Conservation (phyloP, 2,329 filamentous ascomycete genomes). For the Hymenoscyphus fructigenus region DNA sequence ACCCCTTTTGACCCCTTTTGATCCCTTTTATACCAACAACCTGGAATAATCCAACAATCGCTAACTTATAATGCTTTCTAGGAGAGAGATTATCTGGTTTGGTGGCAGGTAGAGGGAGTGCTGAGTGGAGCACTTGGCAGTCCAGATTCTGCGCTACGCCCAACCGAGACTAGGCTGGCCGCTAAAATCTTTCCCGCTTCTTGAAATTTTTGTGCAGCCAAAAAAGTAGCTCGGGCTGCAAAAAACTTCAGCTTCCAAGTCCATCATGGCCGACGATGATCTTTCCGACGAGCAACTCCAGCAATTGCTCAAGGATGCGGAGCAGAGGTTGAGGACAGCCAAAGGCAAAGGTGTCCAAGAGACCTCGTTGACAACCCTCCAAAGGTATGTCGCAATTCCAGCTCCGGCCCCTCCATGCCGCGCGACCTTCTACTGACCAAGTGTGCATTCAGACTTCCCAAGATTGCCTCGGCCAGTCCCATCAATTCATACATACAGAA, state of each 20-base stretch:
- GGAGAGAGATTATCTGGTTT: no score
- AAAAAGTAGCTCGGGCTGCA: neutral
- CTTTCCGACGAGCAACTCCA: conserved; percentile 64
- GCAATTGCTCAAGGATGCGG: conserved; percentile 62
- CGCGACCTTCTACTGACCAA: conserved; percentile 16
- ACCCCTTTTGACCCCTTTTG: no score
- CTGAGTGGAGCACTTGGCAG: no score
- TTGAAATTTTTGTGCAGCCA: conserved; percentile 12
- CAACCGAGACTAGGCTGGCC: neutral
- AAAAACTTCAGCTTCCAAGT: neutral
- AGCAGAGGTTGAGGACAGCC: conserved; percentile 48
- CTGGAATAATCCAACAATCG: neutral
- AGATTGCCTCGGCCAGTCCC: conserved; percentile 20
- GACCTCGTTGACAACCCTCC: conserved; percentile 17
- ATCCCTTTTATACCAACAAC: no score
- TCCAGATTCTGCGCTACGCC: neutral
- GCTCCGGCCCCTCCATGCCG: neutral
- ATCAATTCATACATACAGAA: conserved; percentile 55
- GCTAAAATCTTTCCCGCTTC: neutral
- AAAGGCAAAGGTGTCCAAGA: conserved; percentile 36
- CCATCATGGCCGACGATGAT: conserved; percentile 40
- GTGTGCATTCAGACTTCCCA: conserved; percentile 24
- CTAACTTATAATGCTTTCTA: no score
- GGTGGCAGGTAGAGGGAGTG: no score
- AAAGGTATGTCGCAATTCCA: conserved; percentile 18